A percentile compares a stretch with the other conserved stretches of the same genome.
Evolutionary conservation across 129 eudicot genomes (phyloP).

Genomic region (Flaveria ramosissima): DNA sequence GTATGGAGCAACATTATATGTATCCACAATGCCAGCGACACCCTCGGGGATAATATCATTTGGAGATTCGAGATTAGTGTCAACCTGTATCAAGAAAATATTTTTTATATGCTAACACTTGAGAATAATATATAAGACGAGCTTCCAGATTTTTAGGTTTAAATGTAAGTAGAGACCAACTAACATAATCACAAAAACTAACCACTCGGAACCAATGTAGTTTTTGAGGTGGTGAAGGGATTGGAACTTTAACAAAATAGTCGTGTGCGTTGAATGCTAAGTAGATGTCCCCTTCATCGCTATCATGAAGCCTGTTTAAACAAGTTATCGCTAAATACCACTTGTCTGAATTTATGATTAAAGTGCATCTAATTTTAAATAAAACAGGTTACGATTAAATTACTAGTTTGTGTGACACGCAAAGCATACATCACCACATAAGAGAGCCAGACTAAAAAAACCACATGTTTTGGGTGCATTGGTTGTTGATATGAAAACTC

Average conservation of each 20-base stretch:
- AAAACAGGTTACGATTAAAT: neutral
- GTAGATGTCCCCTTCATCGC: conserved; percentile 71
- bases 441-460: no score
- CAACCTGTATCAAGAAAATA: conserved; percentile 54
- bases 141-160: neutral
- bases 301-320: conserved; percentile 72
- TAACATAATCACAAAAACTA: conserved; percentile 30
- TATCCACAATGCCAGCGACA: conserved; percentile 47
- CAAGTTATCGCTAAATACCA: conserved; percentile 1
- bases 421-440: no score
- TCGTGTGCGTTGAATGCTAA: conserved; percentile 94
- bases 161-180: neutral
- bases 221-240: conserved; percentile 73
- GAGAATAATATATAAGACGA: neutral
- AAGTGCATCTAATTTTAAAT: neutral
- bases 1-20: conserved; percentile 82
- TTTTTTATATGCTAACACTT: neutral
- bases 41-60: conserved; percentile 71
- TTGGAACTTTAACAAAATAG: conserved; percentile 59
- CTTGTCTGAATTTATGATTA: neutral
- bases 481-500: no score
- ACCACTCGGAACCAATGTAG: conserved; percentile 88
- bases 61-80: conserved; percentile 85
- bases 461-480: no score
- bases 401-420: no score